phyloP scores from a whole-genome alignment of 2,329 filamentous ascomycete genomes.

The Neonectria faginata region DNA sequence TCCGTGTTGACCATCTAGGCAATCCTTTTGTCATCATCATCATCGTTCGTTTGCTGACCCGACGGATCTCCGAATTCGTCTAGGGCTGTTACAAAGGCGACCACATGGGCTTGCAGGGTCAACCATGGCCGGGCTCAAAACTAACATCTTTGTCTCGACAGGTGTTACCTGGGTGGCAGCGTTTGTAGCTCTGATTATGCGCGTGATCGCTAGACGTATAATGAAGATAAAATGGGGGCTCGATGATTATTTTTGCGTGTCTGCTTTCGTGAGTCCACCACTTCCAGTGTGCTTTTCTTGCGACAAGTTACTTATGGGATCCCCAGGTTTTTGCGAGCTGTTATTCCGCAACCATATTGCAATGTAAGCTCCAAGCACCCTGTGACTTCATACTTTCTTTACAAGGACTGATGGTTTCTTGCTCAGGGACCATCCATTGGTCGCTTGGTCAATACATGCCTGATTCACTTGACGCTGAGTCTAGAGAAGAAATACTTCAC shows the following conservation, averaged over 20 bases:
- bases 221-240: slow-evolving; percentile 43
- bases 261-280: slow-evolving; percentile 39
- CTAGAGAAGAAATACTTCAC: slow-evolving; percentile 33
- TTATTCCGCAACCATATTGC: slow-evolving; percentile 33
- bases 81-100: neutral
- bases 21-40: neutral
- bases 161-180: slow-evolving; percentile 40
- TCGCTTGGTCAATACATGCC: slow-evolving; percentile 35
- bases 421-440: slow-evolving; percentile 34
- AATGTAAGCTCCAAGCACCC: slow-evolving; percentile 26
- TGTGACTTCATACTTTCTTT: fast-evolving
- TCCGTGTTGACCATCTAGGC: neutral
- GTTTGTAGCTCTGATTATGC: slow-evolving; percentile 34
- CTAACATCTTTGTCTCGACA: slow-evolving; percentile 33
- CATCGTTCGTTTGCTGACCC: neutral
- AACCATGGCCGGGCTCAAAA: slow-evolving; percentile 35
- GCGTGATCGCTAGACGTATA: slow-evolving; percentile 39
- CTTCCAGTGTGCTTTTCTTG: no score
- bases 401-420: slow-evolving; percentile 15
- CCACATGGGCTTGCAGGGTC: neutral
- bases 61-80: neutral
- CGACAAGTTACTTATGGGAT: slow-evolving; percentile 17
- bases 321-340: slow-evolving; percentile 34
- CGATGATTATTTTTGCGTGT: slow-evolving; percentile 41
- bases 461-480: slow-evolving; percentile 16